These are phyloP conservation scores for Coemansia asiatica DNA, from an alignment of 192 early-diverging fungal species.

Conservation along the genomic window DNA sequence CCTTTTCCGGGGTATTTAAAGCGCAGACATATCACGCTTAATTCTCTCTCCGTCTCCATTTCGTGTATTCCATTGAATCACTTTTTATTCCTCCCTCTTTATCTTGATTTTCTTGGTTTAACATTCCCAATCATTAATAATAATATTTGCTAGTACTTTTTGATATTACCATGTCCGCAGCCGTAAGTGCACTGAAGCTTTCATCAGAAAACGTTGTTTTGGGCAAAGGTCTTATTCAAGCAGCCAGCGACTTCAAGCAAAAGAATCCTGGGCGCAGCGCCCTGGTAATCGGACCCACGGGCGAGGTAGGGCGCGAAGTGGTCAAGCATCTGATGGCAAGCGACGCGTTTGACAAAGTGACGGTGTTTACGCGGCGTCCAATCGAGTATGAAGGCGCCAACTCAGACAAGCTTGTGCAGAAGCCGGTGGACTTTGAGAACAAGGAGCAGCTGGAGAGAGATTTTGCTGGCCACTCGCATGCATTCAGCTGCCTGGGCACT, in stretches of 20 bases:
- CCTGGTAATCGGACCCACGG: constrained; percentile 48
- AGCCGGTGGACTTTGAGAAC: constrained; percentile 75
- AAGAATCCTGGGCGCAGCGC: constrained; percentile 26
- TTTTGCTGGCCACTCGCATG: constrained; percentile 54
- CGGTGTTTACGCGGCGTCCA: constrained; percentile 42
- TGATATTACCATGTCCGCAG: neutral
- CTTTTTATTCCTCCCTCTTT: no score
- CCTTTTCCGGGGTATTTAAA: no score
- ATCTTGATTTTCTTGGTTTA: neutral
- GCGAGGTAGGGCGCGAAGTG: constrained; percentile 53
- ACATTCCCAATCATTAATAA: no score
- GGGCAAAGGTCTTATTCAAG: constrained; percentile 25
- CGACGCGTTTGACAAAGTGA: constrained; percentile 50
- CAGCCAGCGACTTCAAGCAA: constrained; percentile 36
- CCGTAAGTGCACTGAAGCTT: constrained; percentile 21
- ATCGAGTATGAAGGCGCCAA: constrained; percentile 37
- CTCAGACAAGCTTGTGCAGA: constrained; percentile 58
- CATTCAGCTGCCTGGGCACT: constrained; percentile 74
- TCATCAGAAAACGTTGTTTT: constrained; percentile 21
- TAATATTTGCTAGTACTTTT: neutral
- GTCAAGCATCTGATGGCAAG: constrained; percentile 44
- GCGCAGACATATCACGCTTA: no score
- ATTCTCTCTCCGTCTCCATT: no score
- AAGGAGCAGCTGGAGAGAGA: constrained; percentile 43
- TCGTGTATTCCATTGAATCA: no score